A percentile compares a stretch with the other conserved stretches of the same genome.
Evolutionary conservation across 108 stramenopile species (phyloP).

Genomic region (Nannochloropsis salina): DNA sequence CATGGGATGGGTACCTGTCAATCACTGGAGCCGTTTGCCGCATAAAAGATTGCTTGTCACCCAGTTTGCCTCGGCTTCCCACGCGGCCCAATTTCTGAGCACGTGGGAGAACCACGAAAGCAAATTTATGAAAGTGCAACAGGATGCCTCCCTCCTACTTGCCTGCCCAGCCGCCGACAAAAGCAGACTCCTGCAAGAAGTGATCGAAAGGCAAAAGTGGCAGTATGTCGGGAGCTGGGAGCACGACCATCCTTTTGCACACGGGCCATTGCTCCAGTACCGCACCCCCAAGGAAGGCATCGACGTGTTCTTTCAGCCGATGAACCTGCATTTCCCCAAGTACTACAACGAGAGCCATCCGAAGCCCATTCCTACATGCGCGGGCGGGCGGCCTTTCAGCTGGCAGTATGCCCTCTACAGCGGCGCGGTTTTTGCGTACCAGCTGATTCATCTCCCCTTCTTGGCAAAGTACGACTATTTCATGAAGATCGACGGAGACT

Average conservation of each 20-base stretch:
- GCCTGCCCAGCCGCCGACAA: background rate
- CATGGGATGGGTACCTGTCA: background rate
- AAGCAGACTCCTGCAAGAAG: background rate
- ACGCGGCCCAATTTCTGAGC: background rate
- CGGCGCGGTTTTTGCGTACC: background rate
- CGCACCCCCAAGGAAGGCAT: background rate
- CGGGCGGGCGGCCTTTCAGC: background rate
- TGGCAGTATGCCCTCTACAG: background rate
- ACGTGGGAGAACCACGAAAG: background rate
- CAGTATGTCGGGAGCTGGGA: background rate
- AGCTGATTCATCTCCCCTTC: background rate
- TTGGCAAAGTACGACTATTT: background rate
- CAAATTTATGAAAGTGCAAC: background rate
- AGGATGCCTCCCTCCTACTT: background rate
- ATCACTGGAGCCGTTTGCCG: background rate
- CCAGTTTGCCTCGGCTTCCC: background rate
- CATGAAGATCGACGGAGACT: constrained; percentile 5
- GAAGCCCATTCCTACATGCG: background rate
- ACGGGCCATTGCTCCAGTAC: constrained; percentile 6
- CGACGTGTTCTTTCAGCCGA: constrained; percentile 20
- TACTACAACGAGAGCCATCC: background rate
- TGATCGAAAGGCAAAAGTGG: background rate
- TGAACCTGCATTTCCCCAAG: background rate
- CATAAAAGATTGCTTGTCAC: constrained; percentile 5
- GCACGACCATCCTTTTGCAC: background rate